phyloP scores from a whole-genome alignment of 2,329 filamentous ascomycete genomes.

The Hirsutella rhossiliensis region DNA sequence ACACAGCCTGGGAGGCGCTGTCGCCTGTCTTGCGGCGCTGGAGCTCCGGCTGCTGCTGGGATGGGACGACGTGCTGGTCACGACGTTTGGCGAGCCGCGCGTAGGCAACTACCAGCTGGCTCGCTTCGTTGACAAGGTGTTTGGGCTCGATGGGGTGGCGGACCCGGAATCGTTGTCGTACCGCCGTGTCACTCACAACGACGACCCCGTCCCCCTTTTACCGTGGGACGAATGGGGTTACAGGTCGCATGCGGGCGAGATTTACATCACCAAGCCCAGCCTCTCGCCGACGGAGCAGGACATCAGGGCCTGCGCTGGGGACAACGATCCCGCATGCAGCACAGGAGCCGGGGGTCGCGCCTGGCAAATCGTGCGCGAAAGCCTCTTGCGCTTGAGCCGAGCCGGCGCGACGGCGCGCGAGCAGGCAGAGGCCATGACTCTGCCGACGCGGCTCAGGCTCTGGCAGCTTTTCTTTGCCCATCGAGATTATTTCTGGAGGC shows the following conservation, averaged over 20 bases:
- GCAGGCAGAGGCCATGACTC: constrained; percentile 29
- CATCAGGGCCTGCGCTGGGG: constrained; percentile 58
- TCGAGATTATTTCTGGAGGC: constrained; percentile 89
- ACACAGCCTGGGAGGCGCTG: constrained; percentile 85
- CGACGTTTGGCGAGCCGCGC: constrained; percentile 84
- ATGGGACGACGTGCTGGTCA: constrained; percentile 62
- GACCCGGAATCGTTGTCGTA: constrained; percentile 34
- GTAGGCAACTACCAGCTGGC: constrained; percentile 46
- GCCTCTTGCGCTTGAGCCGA: constrained; percentile 5
- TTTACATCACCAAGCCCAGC: constrained; percentile 64
- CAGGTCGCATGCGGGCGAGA: constrained; percentile 70
- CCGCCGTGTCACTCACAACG: constrained; percentile 70
- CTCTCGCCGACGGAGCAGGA: constrained; percentile 59
- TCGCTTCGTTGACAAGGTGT: constrained; percentile 41
- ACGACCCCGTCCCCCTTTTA: constrained; percentile 81
- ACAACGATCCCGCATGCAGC: constrained; percentile 61
- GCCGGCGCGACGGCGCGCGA: constrained; percentile 7
- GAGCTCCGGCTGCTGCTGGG: constrained; percentile 65
- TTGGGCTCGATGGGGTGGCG: constrained; percentile 25
- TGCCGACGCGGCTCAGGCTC: constrained; percentile 53
- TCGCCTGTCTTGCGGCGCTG: constrained; percentile 75
- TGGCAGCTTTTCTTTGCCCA: constrained; percentile 93
- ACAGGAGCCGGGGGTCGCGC: constrained; percentile 38
- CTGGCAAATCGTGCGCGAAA: constrained; percentile 12
- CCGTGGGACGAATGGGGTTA: constrained; percentile 86